phyloP scores from a whole-genome alignment of 176 grass and related monocot species.

The Leersia perrieri region DNA sequence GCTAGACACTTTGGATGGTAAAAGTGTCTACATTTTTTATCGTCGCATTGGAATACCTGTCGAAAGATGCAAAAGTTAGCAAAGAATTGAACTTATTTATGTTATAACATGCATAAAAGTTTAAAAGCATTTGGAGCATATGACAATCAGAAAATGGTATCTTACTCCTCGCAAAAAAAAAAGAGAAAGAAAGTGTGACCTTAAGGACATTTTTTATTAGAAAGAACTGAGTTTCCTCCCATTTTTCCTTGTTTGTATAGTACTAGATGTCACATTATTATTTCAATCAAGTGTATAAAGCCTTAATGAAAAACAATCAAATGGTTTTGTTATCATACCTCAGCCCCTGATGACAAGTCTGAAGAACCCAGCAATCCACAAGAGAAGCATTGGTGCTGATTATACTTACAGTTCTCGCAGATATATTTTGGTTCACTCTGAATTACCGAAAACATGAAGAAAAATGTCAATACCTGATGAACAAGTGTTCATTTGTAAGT shows the following conservation, averaged over 20 bases:
- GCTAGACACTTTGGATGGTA: slow-evolving; percentile 79
- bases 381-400: slow-evolving; percentile 58
- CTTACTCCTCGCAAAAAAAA: too few species aligned
- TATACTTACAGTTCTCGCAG: slow-evolving; percentile 52
- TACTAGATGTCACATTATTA: not conserved
- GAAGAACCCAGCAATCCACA: slow-evolving; percentile 65
- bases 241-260: not conserved
- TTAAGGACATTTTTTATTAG: not conserved
- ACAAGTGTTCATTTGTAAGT: slow-evolving; percentile 23
- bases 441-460: slow-evolving; percentile 29
- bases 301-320: not conserved
- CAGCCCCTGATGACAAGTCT: slow-evolving; percentile 24
- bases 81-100: slow-evolving; percentile 4
- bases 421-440: slow-evolving; percentile 24
- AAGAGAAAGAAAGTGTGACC: too few species aligned
- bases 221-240: not conserved
- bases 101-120: not conserved
- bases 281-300: not conserved
- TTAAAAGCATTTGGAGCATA: not conserved
- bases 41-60: slow-evolving; percentile 73
- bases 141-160: not conserved
- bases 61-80: not conserved
- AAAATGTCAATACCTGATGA: slow-evolving; percentile 14
- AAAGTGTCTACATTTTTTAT: slow-evolving; percentile 58
- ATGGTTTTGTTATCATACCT: slow-evolving; percentile 29